Percentiles rank a stretch among this genome's conserved stretches.
These are phyloP conservation scores for Davidsoniella eucalypti DNA, from an alignment of 2,329 filamentous ascomycete genomes.

Conservation along the genomic window DNA sequence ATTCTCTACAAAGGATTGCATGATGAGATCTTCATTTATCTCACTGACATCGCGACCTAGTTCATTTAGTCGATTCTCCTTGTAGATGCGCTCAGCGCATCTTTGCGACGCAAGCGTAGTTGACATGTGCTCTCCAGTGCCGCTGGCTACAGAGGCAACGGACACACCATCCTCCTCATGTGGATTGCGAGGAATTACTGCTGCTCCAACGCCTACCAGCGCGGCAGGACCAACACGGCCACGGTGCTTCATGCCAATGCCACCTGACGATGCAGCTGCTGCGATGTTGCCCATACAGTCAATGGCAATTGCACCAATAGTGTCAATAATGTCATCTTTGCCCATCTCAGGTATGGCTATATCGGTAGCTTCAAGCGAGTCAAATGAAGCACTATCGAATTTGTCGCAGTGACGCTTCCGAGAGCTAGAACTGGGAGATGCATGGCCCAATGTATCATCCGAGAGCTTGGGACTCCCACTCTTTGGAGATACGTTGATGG, in stretches of 20 bases:
- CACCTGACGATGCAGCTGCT: slow-evolving; percentile 87
- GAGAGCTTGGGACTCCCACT: neutral
- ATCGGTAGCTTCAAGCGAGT: neutral
- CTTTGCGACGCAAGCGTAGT: slow-evolving; percentile 81
- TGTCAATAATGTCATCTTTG: slow-evolving; percentile 60
- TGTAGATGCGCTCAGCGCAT: slow-evolving; percentile 73
- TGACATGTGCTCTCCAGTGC: slow-evolving; percentile 95
- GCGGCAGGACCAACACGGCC: slow-evolving; percentile 86
- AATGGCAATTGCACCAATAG: slow-evolving; percentile 87
- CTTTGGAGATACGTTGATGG: neutral
- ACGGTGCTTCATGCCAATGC: slow-evolving; percentile 95
- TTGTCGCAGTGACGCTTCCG: slow-evolving; percentile 7
- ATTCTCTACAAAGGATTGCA: slow-evolving; percentile 62
- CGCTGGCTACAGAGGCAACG: slow-evolving; percentile 78
- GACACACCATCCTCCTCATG: slow-evolving; percentile 51
- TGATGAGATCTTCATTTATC: slow-evolving; percentile 58
- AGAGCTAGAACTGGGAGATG: neutral
- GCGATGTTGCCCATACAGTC: slow-evolving; percentile 77
- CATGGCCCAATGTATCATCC: neutral
- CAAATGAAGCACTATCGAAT: neutral
- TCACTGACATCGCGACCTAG: slow-evolving; percentile 48
- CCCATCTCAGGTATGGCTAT: slow-evolving; percentile 1
- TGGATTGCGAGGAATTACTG: slow-evolving; percentile 62
- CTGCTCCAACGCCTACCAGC: slow-evolving; percentile 78
- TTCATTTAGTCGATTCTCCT: slow-evolving; percentile 41